Evolutionary conservation across 805 yeast species (phyloP).

Genomic region (Hanseniaspora lindneri): DNA sequence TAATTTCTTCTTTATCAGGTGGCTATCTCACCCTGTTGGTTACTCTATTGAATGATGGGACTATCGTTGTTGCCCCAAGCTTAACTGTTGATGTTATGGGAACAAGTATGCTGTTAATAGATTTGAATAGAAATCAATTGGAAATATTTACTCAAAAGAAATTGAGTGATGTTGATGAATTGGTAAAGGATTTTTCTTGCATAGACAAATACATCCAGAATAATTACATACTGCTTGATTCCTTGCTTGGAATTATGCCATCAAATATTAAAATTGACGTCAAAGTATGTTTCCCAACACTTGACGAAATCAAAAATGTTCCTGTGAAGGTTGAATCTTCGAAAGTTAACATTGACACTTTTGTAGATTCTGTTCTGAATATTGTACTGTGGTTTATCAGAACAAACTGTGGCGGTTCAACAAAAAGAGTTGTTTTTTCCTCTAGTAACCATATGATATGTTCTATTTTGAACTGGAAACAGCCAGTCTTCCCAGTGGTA

Average conservation of each 20-base stretch:
- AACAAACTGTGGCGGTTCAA: slow-evolving; percentile 31
- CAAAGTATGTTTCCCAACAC: slow-evolving; percentile 67
- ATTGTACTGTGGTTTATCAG: slow-evolving; percentile 69
- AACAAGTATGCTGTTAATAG: slow-evolving; percentile 49
- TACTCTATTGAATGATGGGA: slow-evolving; percentile 66
- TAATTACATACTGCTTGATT: slow-evolving; percentile 48
- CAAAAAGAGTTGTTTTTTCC: slow-evolving; percentile 67
- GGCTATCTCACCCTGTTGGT: slow-evolving; percentile 59
- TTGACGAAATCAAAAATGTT: slow-evolving; percentile 33
- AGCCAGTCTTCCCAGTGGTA: slow-evolving; percentile 92
- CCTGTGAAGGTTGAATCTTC: slow-evolving; percentile 33
- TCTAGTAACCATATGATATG: slow-evolving; percentile 84
- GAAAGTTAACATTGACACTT: slow-evolving; percentile 49
- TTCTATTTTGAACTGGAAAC: slow-evolving; percentile 93
- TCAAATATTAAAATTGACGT: slow-evolving; percentile 53
- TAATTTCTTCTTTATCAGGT: slow-evolving; percentile 71
- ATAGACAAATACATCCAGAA: slow-evolving; percentile 26
- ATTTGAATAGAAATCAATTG: slow-evolving; percentile 34
- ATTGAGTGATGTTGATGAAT: slow-evolving; percentile 20
- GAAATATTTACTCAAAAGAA: slow-evolving; percentile 26
- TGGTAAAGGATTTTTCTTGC: slow-evolving; percentile 22
- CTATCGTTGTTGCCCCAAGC: slow-evolving; percentile 69
- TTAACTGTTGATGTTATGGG: slow-evolving; percentile 39
- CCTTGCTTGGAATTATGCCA: slow-evolving; percentile 45
- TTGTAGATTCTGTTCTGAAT: slow-evolving; percentile 61